These are phyloP conservation scores for Verbena officinalis DNA, from an alignment of 257 asterid species.

Conservation along the genomic window DNA sequence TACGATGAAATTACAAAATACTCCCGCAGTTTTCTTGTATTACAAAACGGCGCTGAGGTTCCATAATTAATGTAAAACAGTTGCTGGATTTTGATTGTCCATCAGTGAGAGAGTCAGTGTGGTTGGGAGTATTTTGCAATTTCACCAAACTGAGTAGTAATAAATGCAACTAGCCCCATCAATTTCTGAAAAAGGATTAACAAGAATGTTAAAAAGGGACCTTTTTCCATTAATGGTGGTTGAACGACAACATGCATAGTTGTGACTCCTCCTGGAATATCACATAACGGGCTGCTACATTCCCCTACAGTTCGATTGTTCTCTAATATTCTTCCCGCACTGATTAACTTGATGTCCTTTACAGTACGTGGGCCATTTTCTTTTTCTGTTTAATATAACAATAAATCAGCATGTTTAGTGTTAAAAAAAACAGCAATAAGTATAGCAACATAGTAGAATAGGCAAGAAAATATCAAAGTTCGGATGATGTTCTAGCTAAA, in stretches of 20 bases:
- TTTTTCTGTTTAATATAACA: constrained; percentile 56
- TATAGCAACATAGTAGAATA: not conserved
- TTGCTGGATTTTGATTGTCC: no score
- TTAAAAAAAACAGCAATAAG: not conserved
- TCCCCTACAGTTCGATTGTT: constrained; percentile 77
- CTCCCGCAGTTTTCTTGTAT: no score
- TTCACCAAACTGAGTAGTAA: no score
- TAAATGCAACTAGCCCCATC: no score
- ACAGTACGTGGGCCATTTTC: constrained; percentile 70
- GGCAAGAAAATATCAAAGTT: not conserved
- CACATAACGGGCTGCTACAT: constrained; percentile 75
- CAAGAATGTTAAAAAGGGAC: constrained; percentile 32
- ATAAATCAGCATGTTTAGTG: not conserved
- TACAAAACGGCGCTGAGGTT: no score
- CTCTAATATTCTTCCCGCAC: constrained; percentile 86
- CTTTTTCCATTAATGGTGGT: constrained; percentile 63
- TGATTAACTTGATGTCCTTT: constrained; percentile 81
- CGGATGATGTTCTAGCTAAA: not conserved
- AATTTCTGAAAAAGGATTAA: not conserved
- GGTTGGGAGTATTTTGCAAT: no score
- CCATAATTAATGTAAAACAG: no score
- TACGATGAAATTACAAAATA: no score
- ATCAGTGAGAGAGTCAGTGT: no score
- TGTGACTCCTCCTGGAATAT: constrained; percentile 74
- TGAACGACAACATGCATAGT: constrained; percentile 92